Evolutionary conservation across 2,329 filamentous ascomycete genomes (phyloP).

Genomic region (Parascedosporium putredinis): DNA sequence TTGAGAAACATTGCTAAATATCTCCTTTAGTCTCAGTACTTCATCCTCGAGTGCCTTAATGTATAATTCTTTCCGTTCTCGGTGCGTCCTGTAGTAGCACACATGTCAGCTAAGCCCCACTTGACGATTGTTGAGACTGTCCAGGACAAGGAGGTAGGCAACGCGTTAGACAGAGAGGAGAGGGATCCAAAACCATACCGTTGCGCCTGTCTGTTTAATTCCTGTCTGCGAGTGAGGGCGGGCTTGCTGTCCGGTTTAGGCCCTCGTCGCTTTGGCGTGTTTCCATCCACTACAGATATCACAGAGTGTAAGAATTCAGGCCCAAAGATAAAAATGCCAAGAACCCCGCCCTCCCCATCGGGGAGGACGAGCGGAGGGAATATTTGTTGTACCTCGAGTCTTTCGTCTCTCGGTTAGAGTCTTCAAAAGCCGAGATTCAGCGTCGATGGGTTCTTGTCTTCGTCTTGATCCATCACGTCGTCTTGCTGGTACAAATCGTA

Average conservation of each 20-base stretch:
- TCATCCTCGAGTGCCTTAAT: slow-evolving; percentile 91
- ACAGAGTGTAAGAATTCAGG: slow-evolving; percentile 3
- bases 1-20: slow-evolving; percentile 61
- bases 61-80: slow-evolving; percentile 92
- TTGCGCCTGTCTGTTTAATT: slow-evolving; percentile 91
- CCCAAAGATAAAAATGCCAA: too few species aligned
- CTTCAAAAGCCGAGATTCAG: slow-evolving; percentile 53
- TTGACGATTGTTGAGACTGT: too few species aligned
- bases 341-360: too few species aligned
- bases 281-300: slow-evolving; percentile 51
- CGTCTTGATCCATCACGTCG: slow-evolving; percentile 15
- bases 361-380: too few species aligned
- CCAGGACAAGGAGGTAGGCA: too few species aligned
- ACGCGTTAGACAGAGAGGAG: too few species aligned
- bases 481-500: slow-evolving; percentile 24
- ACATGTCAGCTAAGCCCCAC: slow-evolving; percentile 11
- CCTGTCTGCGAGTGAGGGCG: slow-evolving; percentile 80
- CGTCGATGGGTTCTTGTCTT: slow-evolving; percentile 29
- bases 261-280: slow-evolving; percentile 77
- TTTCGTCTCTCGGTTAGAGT: slow-evolving; percentile 61
- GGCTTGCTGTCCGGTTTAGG: slow-evolving; percentile 96
- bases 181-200: slow-evolving; percentile 44
- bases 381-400: slow-evolving; percentile 50
- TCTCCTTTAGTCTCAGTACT: slow-evolving; percentile 77
- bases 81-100: slow-evolving; percentile 65